phyloP scores from a whole-genome alignment of 2,329 filamentous ascomycete species.

The Metarhizium robertsii region DNA sequence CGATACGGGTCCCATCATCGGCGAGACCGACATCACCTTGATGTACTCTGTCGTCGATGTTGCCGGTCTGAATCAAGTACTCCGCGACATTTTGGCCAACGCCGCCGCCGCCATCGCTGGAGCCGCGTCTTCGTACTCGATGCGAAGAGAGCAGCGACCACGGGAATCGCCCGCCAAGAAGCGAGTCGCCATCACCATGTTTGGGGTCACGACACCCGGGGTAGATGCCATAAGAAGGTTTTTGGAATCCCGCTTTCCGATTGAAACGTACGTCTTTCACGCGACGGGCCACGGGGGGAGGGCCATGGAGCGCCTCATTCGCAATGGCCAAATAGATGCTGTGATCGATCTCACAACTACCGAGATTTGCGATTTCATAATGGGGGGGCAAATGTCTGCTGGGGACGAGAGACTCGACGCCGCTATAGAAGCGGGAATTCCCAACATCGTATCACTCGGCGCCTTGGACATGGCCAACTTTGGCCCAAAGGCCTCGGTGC shows the following conservation, averaged over 20 bases:
- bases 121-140: constrained; percentile 40
- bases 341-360: constrained; percentile 65
- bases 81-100: constrained; percentile 50
- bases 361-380: constrained; percentile 55
- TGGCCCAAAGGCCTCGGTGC: constrained; percentile 44
- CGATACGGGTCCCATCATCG: constrained; percentile 54
- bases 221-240: constrained; percentile 44
- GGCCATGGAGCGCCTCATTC: constrained; percentile 58
- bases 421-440: constrained; percentile 47
- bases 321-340: constrained; percentile 49
- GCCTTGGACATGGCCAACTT: constrained; percentile 57
- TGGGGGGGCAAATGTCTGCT: constrained; percentile 54
- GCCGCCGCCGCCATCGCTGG: constrained; percentile 52
- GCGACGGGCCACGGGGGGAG: constrained; percentile 59
- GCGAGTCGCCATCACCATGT: constrained; percentile 61
- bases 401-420: constrained; percentile 47
- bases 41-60: constrained; percentile 67
- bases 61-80: constrained; percentile 52
- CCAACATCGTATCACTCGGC: constrained; percentile 39
- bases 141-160: constrained; percentile 4
- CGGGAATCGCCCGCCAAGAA: constrained; percentile 22
- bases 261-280: constrained; percentile 59
- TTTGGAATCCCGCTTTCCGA: constrained; percentile 33
- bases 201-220: constrained; percentile 62
- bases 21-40: constrained; percentile 58